Base-by-base conservation (phyloP, 495 filamentous ascomycete genomes). In the Sordaria brevicollis region DNA sequence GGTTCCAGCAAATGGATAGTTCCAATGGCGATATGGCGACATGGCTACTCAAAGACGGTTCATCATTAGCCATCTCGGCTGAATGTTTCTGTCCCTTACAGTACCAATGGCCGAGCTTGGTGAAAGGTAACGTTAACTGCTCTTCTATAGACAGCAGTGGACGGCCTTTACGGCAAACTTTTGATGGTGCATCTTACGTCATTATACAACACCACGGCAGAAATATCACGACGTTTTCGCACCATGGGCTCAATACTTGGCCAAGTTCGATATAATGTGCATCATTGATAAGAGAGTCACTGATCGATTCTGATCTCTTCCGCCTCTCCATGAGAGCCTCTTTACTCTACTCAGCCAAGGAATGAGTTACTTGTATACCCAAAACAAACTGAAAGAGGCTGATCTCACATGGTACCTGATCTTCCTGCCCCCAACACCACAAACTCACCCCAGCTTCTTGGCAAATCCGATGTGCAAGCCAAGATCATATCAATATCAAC, bases 21-120 rank as follows among this genome's bases (percentile, higher is more conserved):
- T 62, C 38, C 38, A 68, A 11, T n/a, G 19, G 67, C 38, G 2
- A 57, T 21, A 57, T 13, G n/a, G 41, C 38, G 2, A 57, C 43
- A 57, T 13, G n/a, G 41, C 19, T 19, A 49, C 5, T 65, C 29
- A 36, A 35, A 15, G 31, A 21, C 34, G 65, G 69, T 1, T 57
- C 68, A 72, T 39, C 54, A 76, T 78, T 78, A 77, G 73, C 76
- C 76, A 74, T 38, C 34, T 68, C 76, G 76, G 76, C 72, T 77
- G 75, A 78, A 77, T 78, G n/a, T 36, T 35, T 39, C 34, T 25
- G 38, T 36, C 35, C 65, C 41, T 35, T 34, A 69, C 41, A 39
- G 38, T 66, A 66, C 35, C 38, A 71, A 21, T 54, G 43, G 43
- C 41, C 41, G n/a, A 25, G 43, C 19, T 21, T 19, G 10, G n/a